A percentile compares a stretch with the other conserved stretches of the same genome.
Conservation (phyloP, 805 yeast genomes). For the Yamadazyma scolyti region DNA sequence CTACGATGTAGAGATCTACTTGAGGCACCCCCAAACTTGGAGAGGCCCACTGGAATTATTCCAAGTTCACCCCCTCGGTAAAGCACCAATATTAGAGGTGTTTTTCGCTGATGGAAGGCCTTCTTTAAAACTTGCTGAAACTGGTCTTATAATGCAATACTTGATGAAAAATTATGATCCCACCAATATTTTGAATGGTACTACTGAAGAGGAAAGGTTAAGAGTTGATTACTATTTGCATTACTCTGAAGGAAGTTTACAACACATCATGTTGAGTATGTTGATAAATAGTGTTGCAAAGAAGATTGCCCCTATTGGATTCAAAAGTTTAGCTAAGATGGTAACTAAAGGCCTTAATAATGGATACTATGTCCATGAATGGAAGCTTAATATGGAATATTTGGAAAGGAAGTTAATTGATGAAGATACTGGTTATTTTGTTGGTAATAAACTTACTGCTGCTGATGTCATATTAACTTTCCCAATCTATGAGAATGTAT, state of each 20-base stretch:
- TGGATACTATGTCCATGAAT: slow-evolving; percentile 48
- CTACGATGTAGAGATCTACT: slow-evolving; percentile 51
- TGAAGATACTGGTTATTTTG: slow-evolving; percentile 33
- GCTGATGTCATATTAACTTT: slow-evolving; percentile 38
- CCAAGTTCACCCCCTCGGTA: slow-evolving; percentile 59
- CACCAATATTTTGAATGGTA: slow-evolving; percentile 21
- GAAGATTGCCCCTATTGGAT: slow-evolving; percentile 44
- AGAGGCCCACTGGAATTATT: slow-evolving; percentile 45
- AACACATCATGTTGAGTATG: slow-evolving; percentile 42
- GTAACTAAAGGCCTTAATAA: slow-evolving; percentile 45
- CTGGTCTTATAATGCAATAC: slow-evolving; percentile 37
- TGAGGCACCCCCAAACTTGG: slow-evolving; percentile 44
- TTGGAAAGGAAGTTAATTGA: slow-evolving; percentile 21
- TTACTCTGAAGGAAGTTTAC: slow-evolving; percentile 60
- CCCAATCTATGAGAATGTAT: slow-evolving; percentile 32
- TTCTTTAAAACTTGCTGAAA: slow-evolving; percentile 30
- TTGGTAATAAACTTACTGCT: slow-evolving; percentile 32
- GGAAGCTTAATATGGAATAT: slow-evolving; percentile 28
- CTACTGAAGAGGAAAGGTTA: slow-evolving; percentile 34
- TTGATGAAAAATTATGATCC: slow-evolving; percentile 34
- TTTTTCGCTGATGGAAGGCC: slow-evolving; percentile 33
- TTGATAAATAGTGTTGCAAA: slow-evolving; percentile 39
- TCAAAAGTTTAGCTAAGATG: slow-evolving; percentile 39
- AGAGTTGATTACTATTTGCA: slow-evolving; percentile 52
- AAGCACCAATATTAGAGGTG: slow-evolving; percentile 55